Base-by-base conservation (phyloP, 1,284 basidiomycete genomes). In the Cryptococcus maquisensis region DNA sequence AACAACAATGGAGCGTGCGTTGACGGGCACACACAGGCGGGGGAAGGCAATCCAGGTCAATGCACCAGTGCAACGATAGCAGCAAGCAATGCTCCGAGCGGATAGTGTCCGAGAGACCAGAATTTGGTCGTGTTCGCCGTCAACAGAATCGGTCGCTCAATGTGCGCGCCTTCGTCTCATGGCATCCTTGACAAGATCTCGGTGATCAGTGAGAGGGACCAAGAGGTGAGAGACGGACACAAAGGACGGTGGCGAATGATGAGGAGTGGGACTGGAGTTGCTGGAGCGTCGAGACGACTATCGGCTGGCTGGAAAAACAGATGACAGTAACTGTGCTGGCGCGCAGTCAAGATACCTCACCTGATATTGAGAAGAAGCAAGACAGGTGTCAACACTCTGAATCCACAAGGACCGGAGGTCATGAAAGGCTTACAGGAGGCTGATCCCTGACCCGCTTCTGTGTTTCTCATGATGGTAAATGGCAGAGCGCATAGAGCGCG, bases 311-410 rank as follows among this genome's bases (percentile, higher is more conserved):
- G 23, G 10, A 15, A 24, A 44, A 24, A 23, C 21, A 40, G 24
- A 44, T 44, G 24, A 44, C 43, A 44, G 43, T 23, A 24, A 44
- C 20, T 16, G 24, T 16, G 18, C 43, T 23, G 18, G 43, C 16
- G n/a, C 1, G 39, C n/a, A 40, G 39, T 21, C 18, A 44, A 23
- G 43, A 44, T n/a, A 40, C 51, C 58, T 60, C 58, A 60, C 58
- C 58, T 60, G 58, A 55, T 56, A 47, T 53, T 26, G 38, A 26
- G 49, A 52, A 47, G 36, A 50, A 41, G 44, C 52, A 52, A 46
- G 55, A 51, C 51, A 45, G 58, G 58, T 60, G 58, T 60, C 55
- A 60, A 60, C 58, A 60, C 55, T 60, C 55, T 57, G 39, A 40
- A 54, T 47, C 51, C 40, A 60, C 58, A 54, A 56, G 39, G 51